phyloP scores from a whole-genome alignment of 202 grass and related monocot genomes.

The Bolboschoenoplectus hybrid region DNA sequence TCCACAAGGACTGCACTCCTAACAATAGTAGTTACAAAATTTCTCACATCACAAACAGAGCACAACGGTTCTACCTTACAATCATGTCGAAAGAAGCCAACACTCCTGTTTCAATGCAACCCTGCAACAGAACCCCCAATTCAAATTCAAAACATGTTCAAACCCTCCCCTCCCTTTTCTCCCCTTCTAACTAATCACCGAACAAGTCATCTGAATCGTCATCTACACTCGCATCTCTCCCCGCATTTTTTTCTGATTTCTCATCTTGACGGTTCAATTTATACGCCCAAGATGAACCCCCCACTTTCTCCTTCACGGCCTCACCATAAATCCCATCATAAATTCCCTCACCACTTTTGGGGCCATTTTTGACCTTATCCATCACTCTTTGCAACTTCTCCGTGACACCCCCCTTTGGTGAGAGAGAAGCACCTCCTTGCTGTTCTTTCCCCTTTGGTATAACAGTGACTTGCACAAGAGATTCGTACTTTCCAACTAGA shows the following conservation, averaged over 20 bases:
- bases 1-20: background rate
- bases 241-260: slow-evolving; percentile 47
- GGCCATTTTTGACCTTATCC: slow-evolving; percentile 80
- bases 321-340: slow-evolving; percentile 87
- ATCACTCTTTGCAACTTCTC: slow-evolving; percentile 71
- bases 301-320: slow-evolving; percentile 42
- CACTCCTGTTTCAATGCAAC: slow-evolving; percentile 19
- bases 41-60: slow-evolving; percentile 19
- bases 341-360: slow-evolving; percentile 57
- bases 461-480: slow-evolving; percentile 86
- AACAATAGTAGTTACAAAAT: slow-evolving; percentile 30
- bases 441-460: slow-evolving; percentile 96
- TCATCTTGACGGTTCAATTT: slow-evolving; percentile 57
- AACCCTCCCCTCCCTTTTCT: background rate
- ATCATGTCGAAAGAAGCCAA: slow-evolving; percentile 24
- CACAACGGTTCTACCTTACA: slow-evolving; percentile 13
- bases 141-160: background rate
- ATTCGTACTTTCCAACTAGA: slow-evolving; percentile 97
- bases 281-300: slow-evolving; percentile 81
- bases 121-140: background rate
- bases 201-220: slow-evolving; percentile 88
- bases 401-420: slow-evolving; percentile 60
- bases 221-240: slow-evolving; percentile 43
- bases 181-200: slow-evolving; percentile 52
- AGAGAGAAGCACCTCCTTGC: slow-evolving; percentile 45